Evolutionary conservation across 2,329 filamentous ascomycete genomes (phyloP).

Genomic region (Helotiales sp.): DNA sequence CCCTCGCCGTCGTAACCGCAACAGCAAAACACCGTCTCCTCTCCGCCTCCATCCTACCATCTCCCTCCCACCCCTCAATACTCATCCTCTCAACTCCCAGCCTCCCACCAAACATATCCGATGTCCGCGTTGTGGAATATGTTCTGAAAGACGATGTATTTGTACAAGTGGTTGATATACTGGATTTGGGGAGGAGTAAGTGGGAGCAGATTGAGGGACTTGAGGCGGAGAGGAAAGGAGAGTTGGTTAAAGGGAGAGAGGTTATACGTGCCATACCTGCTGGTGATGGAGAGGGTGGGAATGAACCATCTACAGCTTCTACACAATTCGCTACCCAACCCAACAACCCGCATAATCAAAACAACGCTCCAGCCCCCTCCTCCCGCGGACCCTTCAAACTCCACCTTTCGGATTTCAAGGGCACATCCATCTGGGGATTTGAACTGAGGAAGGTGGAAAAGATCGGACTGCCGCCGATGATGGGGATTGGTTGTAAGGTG

Average conservation of each 20-base stretch:
- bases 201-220: slow-evolving; percentile 90
- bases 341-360: background rate
- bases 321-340: slow-evolving; percentile 39
- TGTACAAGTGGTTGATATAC: slow-evolving; percentile 84
- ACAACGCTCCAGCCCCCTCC: too few relatives aligned
- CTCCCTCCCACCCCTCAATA: slow-evolving; percentile 41
- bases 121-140: slow-evolving; percentile 58
- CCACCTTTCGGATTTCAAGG: slow-evolving; percentile 78
- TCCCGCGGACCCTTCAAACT: slow-evolving; percentile 71
- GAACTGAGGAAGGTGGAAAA: slow-evolving; percentile 71
- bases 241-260: slow-evolving; percentile 76
- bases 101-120: slow-evolving; percentile 63
- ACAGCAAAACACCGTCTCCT: slow-evolving; percentile 83
- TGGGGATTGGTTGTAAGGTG: slow-evolving; percentile 82
- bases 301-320: slow-evolving; percentile 9
- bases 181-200: slow-evolving; percentile 78
- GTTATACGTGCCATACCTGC: slow-evolving; percentile 72
- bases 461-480: slow-evolving; percentile 61
- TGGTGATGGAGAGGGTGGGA: slow-evolving; percentile 38
- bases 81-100: slow-evolving; percentile 52
- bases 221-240: slow-evolving; percentile 73
- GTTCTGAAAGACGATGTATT: slow-evolving; percentile 66
- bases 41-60: slow-evolving; percentile 68
- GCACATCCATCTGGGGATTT: slow-evolving; percentile 71
- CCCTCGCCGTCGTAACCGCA: slow-evolving; percentile 59